A percentile compares a stretch with the other conserved stretches of the same genome.
These are phyloP conservation scores for Russula ochroleuca DNA, from an alignment of 768 basidiomycete genomes.

Conservation along the genomic window DNA sequence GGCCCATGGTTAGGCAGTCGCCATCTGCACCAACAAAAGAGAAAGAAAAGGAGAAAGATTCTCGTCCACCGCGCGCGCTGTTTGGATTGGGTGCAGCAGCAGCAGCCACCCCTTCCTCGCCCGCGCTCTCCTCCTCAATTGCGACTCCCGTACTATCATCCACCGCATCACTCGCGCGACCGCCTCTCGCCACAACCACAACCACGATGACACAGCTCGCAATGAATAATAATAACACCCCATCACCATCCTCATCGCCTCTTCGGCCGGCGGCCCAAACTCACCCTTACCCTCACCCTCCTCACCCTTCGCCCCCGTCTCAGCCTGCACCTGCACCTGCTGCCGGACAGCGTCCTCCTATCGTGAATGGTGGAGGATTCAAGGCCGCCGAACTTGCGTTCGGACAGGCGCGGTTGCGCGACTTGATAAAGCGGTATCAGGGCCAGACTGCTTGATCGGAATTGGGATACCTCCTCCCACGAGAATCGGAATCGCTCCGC, in stretches of 20 bases:
- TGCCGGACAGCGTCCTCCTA: constrained; percentile 11
- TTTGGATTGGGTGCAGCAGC: constrained; percentile 18
- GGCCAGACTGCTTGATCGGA: constrained; percentile 30
- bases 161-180: constrained; percentile 69
- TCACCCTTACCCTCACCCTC: neutral
- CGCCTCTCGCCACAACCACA: constrained; percentile 29
- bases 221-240: constrained; percentile 20
- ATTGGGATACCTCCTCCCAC: neutral
- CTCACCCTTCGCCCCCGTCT: neutral
- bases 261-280: neutral
- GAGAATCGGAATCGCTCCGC: neutral
- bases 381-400: constrained; percentile 57
- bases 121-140: constrained; percentile 57
- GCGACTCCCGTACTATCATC: constrained; percentile 70
- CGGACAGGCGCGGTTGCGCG: constrained; percentile 70
- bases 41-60: constrained; percentile 3
- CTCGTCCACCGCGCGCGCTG: constrained; percentile 3
- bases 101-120: constrained; percentile 26
- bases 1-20: neutral
- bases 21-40: constrained; percentile 2
- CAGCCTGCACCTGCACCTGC: neutral
- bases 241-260: constrained; percentile 28
- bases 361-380: constrained; percentile 11
- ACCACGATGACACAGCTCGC: constrained; percentile 32
- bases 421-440: constrained; percentile 82